Evolutionary conservation across 495 filamentous ascomycete species (phyloP), one percentile per base, ranked within the genome.

Genomic region (Daldinia vernicosa): DNA sequence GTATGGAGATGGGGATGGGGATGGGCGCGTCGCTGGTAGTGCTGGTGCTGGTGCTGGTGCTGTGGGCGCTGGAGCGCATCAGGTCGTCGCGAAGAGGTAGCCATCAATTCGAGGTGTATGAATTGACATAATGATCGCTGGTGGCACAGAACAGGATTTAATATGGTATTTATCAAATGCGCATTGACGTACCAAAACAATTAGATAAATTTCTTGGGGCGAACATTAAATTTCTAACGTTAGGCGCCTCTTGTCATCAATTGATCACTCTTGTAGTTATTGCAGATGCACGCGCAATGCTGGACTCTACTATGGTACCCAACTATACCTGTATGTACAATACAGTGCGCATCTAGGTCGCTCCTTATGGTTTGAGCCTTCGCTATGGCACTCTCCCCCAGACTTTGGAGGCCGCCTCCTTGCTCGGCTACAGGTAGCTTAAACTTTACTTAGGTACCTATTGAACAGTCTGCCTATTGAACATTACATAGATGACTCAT

Each of bases 71-170:
- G 74, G 51, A 79, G 74, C 63, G 75, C 75, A 74, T 80, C 79
- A 77, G 70, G 56, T 75, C 74, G 76, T 74, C 79, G 73, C 65
- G 78, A 75, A 64, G 72, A 79, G 58, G 79, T 78, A 52, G 79
- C 75, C 72, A 78, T 76, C 45, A 77, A 71, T 72, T 30, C 59
- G 63, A 30, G 30, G 27, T 54, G 74, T 47, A 27, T 27, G 50
- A 67, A 53, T 67, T 67, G 62, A 40, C 63, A 69, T 63, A 39
- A 56, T 75, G 75, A 60, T 74, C 72, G 60, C 54, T 77, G 74
- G 76, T 79, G 52, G 33, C 76, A 77, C 78, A 72, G 64, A 60
- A 33, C 35, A 54, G 52, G 8, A 32, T 67, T 67, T 40, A 61
- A 60, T 65, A 50, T 69, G 39, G 47, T 63, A 66, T 73, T 72